Evolutionary conservation across 495 filamentous ascomycete species (phyloP).

Genomic region (Aspergillus nidulans): DNA sequence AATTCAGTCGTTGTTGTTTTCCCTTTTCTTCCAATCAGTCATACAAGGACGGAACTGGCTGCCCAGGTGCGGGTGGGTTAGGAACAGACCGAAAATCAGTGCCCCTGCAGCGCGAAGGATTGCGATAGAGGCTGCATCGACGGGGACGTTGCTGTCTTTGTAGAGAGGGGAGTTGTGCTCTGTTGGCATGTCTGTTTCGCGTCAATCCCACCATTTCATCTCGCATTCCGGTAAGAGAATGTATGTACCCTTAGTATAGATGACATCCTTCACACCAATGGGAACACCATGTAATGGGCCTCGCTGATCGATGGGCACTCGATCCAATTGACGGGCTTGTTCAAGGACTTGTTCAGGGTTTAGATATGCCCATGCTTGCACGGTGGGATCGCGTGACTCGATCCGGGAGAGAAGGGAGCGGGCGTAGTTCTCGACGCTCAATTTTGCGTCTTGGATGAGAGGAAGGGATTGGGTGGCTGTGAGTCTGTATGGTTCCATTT

Average conservation of each 20-base stretch:
- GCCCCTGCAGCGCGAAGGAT: slow-evolving; percentile 12
- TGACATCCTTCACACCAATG: slow-evolving; percentile 55
- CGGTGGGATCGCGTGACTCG: slow-evolving; percentile 37
- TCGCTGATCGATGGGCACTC: slow-evolving; percentile 37
- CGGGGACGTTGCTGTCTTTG: slow-evolving; percentile 3
- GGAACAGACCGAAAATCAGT: slow-evolving; percentile 8
- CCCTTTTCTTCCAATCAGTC: background rate
- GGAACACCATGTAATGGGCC: slow-evolving; percentile 52
- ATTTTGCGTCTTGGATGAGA: slow-evolving; percentile 2
- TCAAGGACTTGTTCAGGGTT: slow-evolving; percentile 42
- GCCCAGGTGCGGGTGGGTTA: background rate
- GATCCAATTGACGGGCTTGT: slow-evolving; percentile 49
- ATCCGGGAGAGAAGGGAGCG: slow-evolving; percentile 48
- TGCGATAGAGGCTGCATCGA: slow-evolving; percentile 9
- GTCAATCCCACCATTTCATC: background rate
- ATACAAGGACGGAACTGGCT: background rate
- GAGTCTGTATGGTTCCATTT: slow-evolving; percentile 3
- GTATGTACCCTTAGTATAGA: slow-evolving; percentile 39
- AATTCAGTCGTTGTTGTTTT: slow-evolving; percentile 19
- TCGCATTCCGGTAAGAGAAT: background rate
- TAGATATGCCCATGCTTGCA: slow-evolving; percentile 53
- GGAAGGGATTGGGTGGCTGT: slow-evolving; percentile 4
- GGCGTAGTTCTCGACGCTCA: slow-evolving; percentile 50
- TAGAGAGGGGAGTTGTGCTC: slow-evolving; percentile 12
- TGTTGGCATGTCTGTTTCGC: slow-evolving; percentile 14